Evolutionary conservation across 2,329 filamentous ascomycete species (phyloP).

Genomic region (Fusarium fracticaudum): DNA sequence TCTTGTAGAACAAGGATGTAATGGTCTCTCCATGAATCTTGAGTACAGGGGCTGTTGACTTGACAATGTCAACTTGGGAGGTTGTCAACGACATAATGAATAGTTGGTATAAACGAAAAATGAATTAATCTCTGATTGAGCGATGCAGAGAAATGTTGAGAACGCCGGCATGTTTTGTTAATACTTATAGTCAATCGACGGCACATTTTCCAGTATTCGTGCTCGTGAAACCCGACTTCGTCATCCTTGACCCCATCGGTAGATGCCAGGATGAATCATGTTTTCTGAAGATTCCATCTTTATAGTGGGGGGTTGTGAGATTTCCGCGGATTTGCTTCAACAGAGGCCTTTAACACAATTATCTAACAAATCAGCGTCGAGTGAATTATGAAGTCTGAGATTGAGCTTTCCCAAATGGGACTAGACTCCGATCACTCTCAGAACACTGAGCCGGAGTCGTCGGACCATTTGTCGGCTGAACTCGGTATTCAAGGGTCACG

Average conservation of each 20-base stretch:
- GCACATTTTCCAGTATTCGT: neutral
- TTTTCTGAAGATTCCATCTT: neutral
- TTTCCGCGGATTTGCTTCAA: neutral
- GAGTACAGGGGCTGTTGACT: constrained; percentile 1
- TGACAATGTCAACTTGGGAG: constrained; percentile 2
- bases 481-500: neutral
- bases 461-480: neutral
- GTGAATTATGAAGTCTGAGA: neutral
- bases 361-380: neutral
- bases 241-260: neutral
- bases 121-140: no score
- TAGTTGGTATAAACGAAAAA: neutral
- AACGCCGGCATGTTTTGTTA: neutral
- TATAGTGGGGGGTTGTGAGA: neutral
- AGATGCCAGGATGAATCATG: neutral
- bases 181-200: neutral
- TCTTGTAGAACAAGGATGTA: constrained; percentile 73
- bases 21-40: constrained; percentile 70
- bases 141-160: no score
- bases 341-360: neutral
- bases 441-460: neutral
- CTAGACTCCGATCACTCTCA: neutral
- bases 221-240: neutral
- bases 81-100: neutral
- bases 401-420: neutral